Evolutionary conservation across 129 eudicot species (phyloP).

Genomic region (Ambrosia trifida): DNA sequence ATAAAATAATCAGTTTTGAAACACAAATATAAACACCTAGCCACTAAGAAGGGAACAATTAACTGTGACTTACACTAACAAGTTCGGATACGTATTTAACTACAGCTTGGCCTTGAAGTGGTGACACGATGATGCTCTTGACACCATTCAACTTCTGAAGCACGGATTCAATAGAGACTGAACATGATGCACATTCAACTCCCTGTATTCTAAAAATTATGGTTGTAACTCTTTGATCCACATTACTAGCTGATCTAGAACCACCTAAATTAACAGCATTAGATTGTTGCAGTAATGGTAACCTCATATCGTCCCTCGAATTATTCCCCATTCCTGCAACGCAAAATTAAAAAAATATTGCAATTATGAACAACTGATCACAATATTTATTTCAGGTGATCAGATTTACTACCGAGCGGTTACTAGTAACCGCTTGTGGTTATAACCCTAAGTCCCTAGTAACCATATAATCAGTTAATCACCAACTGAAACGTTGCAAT

Average conservation of each 20-base stretch:
- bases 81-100: conserved; percentile 61
- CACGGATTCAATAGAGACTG: conserved; percentile 63
- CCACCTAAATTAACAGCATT: conserved; percentile 31
- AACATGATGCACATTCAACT: conserved; percentile 61
- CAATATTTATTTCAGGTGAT: no score
- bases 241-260: conserved; percentile 27
- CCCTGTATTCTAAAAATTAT: conserved; percentile 56
- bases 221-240: conserved; percentile 38
- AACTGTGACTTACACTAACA: conserved; percentile 51
- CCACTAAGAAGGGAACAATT: neutral
- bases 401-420: no score
- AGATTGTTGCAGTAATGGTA: conserved; percentile 59
- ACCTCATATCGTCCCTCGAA: conserved; percentile 57
- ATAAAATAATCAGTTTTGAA: neutral
- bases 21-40: no score
- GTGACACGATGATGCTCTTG: conserved; percentile 57
- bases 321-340: conserved; percentile 51
- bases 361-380: conserved; percentile 23
- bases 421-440: no score
- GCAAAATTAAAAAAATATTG: neutral
- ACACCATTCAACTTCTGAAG: conserved; percentile 64
- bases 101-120: conserved; percentile 75
- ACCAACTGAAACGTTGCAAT: no score
- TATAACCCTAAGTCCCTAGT: no score
- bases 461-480: no score